phyloP scores from a whole-genome alignment of 23 red algal species.

The Chondrus crispus region DNA sequence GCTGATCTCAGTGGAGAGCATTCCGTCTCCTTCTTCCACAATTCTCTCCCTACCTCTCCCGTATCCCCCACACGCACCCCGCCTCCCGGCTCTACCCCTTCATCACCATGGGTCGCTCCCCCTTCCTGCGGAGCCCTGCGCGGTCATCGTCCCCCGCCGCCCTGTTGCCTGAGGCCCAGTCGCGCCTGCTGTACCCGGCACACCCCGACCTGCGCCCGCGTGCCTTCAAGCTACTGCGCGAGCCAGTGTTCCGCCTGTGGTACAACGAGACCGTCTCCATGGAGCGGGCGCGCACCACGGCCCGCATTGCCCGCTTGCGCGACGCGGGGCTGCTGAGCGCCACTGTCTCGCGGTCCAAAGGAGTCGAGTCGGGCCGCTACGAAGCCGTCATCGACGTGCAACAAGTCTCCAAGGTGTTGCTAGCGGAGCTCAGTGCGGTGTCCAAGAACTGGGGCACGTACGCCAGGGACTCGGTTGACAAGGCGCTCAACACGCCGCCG shows the following conservation, averaged over 20 bases:
- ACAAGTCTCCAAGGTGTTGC: conserved; percentile 73
- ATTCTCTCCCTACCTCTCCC: no score
- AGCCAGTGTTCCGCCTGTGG: conserved; percentile 52
- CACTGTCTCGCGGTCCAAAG: conserved; percentile 25
- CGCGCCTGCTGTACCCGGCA: conserved; percentile 20
- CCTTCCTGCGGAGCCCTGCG: no score
- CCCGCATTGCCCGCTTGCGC: conserved; percentile 53
- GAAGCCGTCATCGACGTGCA: conserved; percentile 77
- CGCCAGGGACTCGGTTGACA: background rate
- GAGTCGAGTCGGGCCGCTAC: conserved; percentile 44
- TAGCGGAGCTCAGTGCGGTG: conserved; percentile 7
- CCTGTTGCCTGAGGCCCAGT: no score
- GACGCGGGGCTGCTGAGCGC: conserved; percentile 29
- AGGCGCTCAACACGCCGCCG: background rate
- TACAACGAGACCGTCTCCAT: conserved; percentile 33
- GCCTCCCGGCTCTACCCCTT: no score
- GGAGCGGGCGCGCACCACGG: conserved; percentile 34
- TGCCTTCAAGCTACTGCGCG: conserved; percentile 46
- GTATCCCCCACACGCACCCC: no score
- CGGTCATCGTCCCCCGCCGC: no score
- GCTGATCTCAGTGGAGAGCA: no score
- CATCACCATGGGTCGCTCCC: no score
- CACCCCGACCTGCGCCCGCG: conserved; percentile 35
- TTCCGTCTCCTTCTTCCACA: no score
- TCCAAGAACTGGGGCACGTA: background rate